phyloP scores from a whole-genome alignment of 2,329 filamentous ascomycete genomes.

The Talaromyces marneffei region DNA sequence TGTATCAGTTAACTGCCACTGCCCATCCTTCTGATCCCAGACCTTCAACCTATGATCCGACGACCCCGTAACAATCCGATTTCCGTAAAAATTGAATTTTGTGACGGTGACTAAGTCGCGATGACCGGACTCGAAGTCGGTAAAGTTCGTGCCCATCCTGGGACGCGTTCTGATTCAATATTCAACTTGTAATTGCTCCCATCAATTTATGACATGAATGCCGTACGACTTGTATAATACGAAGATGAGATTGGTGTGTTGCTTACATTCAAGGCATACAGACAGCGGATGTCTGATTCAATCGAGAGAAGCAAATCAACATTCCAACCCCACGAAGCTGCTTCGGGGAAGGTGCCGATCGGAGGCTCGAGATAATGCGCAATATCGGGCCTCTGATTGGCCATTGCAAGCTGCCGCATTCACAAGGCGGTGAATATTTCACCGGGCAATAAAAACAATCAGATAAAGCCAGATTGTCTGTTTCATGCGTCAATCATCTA shows the following conservation, averaged over 20 bases:
- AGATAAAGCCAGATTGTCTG: slow-evolving; percentile 29
- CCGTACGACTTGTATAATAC: background rate
- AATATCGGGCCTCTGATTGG: slow-evolving; percentile 11
- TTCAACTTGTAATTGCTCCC: background rate
- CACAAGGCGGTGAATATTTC: slow-evolving; percentile 21
- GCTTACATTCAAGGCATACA: background rate
- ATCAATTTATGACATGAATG: background rate
- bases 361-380: slow-evolving; percentile 1
- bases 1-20: slow-evolving; percentile 76
- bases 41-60: slow-evolving; percentile 90
- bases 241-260: background rate
- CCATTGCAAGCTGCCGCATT: background rate
- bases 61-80: slow-evolving; percentile 82
- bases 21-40: slow-evolving; percentile 69
- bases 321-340: slow-evolving; percentile 4
- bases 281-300: background rate
- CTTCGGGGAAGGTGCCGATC: slow-evolving; percentile 7
- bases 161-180: background rate
- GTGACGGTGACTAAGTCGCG: slow-evolving; percentile 71
- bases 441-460: slow-evolving; percentile 14
- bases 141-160: slow-evolving; percentile 33
- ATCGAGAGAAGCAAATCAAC: background rate
- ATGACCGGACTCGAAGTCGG: slow-evolving; percentile 43
- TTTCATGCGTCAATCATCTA: background rate
- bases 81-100: slow-evolving; percentile 87